phyloP scores from a whole-genome alignment of 2,329 filamentous ascomycete species.

The Ceratocystis papillata region DNA sequence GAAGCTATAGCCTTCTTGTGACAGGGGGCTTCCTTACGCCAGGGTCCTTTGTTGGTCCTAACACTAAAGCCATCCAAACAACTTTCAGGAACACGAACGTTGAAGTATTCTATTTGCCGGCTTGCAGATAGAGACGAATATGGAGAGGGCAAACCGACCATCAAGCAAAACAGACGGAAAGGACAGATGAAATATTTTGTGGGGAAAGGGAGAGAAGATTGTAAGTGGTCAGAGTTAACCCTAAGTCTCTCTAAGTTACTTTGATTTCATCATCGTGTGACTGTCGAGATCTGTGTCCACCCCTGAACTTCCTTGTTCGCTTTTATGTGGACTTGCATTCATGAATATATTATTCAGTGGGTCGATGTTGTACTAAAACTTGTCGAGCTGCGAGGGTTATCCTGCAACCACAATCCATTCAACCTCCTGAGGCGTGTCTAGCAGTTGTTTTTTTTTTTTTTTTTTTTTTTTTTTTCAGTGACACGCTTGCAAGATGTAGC shows the following conservation, averaged over 20 bases:
- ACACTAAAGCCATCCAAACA: conserved; percentile 3
- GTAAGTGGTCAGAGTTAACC: not conserved
- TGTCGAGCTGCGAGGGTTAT: not conserved
- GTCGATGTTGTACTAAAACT: not conserved
- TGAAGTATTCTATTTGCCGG: not conserved
- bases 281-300: not conserved
- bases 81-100: not conserved
- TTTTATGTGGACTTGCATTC: not conserved
- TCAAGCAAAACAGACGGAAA: not conserved
- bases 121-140: not conserved
- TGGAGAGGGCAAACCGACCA: not conserved
- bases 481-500: too few species aligned
- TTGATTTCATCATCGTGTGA: not conserved
- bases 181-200: not conserved
- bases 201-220: not conserved
- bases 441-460: not conserved
- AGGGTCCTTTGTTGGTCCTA: conserved; percentile 10
- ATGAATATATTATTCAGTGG: not conserved
- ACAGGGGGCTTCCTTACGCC: not conserved
- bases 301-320: not conserved
- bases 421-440: not conserved
- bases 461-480: not conserved
- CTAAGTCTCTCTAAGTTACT: not conserved
- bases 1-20: conserved; percentile 8
- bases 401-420: not conserved